Evolutionary conservation across 805 yeast genomes (phyloP).

Genomic region (Ogataea allantospora): DNA sequence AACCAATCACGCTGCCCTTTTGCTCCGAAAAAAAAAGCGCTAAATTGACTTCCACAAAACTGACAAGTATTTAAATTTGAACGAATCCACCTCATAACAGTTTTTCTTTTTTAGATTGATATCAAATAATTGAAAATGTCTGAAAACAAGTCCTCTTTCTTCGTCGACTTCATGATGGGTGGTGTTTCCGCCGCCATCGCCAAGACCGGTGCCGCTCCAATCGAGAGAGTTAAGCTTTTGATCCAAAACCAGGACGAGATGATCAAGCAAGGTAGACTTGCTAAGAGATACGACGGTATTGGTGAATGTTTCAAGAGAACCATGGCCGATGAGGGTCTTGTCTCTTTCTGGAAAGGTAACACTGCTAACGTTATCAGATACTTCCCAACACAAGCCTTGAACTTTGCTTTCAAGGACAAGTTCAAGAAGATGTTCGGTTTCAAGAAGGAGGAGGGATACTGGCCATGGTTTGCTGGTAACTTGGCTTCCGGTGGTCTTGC

Average conservation of each 20-base stretch:
- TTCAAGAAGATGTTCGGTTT: constrained; percentile 94
- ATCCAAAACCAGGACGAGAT: constrained; percentile 98
- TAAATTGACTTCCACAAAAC: constrained; percentile 19
- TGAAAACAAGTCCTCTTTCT: constrained; percentile 45
- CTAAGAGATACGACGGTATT: constrained; percentile 85
- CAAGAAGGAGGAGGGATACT: constrained; percentile 94
- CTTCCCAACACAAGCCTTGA: constrained; percentile 99
- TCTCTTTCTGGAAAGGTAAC: constrained; percentile 99
- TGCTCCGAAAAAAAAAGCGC: constrained; percentile 14
- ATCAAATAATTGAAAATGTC: constrained; percentile 30
- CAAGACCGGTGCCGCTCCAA: constrained; percentile 97
- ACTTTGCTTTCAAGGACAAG: constrained; percentile 98
- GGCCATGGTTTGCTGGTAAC: constrained; percentile 95
- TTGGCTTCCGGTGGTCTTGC: constrained; percentile 98
- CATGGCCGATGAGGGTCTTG: constrained; percentile 87
- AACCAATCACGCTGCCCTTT: constrained; percentile 16
- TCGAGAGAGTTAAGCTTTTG: constrained; percentile 93
- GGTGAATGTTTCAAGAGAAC: constrained; percentile 93
- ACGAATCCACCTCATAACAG: constrained; percentile 15
- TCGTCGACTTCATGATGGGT: constrained; percentile 86
- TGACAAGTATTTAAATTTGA: constrained; percentile 23
- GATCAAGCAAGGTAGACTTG: constrained; percentile 95
- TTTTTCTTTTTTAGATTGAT: constrained; percentile 16
- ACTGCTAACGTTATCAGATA: constrained; percentile 98
- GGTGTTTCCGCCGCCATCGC: constrained; percentile 99